Evolutionary conservation across 1,284 basidiomycete species (phyloP).

Genomic region (Chondrostereum purpureum): DNA sequence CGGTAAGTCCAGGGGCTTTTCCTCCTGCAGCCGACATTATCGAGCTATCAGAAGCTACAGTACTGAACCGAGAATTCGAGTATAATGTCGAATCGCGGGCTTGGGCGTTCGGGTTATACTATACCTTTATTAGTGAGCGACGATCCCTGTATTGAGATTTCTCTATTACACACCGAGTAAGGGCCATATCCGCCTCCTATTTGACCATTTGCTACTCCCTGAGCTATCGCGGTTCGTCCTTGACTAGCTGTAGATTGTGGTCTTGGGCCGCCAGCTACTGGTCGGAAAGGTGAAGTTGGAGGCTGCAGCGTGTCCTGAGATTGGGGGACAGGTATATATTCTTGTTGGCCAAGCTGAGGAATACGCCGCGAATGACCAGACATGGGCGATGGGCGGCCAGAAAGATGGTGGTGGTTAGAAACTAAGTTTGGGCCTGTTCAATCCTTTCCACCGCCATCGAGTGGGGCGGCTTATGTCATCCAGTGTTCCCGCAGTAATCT

Average conservation of each 20-base stretch:
- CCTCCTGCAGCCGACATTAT: constrained; percentile 19
- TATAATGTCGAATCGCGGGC: constrained; percentile 37
- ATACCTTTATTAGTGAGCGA: constrained; percentile 9
- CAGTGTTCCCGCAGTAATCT: too few species aligned
- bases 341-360: not conserved
- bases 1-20: constrained; percentile 28
- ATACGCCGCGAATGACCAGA: not conserved
- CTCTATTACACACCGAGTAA: constrained; percentile 61
- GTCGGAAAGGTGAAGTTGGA: not conserved
- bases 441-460: too few species aligned
- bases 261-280: not conserved
- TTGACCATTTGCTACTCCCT: constrained; percentile 64
- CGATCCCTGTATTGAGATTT: constrained; percentile 7
- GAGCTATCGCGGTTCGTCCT: constrained; percentile 50
- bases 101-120: constrained; percentile 58
- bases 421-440: too few species aligned
- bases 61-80: constrained; percentile 51
- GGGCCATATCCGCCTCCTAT: constrained; percentile 75
- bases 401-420: too few species aligned
- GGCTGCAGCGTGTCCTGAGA: not conserved
- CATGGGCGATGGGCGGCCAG: not conserved
- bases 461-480: too few species aligned
- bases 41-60: constrained; percentile 51
- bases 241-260: constrained; percentile 11
- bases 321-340: not conserved